These are phyloP conservation scores for Phaeosphaeria sp. DNA, from an alignment of 2,329 filamentous ascomycete genomes.

Conservation along the genomic window DNA sequence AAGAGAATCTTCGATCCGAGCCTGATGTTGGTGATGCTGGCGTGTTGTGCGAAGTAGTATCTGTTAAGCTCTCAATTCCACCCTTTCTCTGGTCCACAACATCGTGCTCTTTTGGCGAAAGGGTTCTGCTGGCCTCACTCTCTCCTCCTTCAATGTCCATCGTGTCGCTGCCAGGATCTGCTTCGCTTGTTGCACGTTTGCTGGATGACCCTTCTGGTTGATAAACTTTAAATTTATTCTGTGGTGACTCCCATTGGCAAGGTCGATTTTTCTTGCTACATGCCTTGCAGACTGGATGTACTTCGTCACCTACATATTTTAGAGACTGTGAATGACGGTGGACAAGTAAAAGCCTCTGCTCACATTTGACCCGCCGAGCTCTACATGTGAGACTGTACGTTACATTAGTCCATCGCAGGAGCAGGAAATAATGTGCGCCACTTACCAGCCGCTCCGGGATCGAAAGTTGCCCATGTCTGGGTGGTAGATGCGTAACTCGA, in stretches of 20 bases:
- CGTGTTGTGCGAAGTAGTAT: not conserved
- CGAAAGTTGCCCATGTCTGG: conserved; percentile 37
- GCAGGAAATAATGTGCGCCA: conserved; percentile 1
- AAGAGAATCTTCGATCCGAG: not conserved
- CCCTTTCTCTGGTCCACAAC: conserved; percentile 10
- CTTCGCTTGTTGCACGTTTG: conserved; percentile 11
- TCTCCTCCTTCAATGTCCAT: conserved; percentile 21
- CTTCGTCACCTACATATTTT: conserved; percentile 34
- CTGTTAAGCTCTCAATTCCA: conserved; percentile 14
- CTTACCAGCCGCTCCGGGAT: conserved; percentile 41
- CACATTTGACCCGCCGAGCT: conserved; percentile 41
- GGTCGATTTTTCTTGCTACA: conserved; percentile 40
- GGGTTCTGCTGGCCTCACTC: conserved; percentile 17
- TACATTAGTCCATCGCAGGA: conserved; percentile 5
- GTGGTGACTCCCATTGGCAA: conserved; percentile 38
- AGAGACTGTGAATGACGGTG: conserved; percentile 5
- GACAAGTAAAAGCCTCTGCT: conserved; percentile 3
- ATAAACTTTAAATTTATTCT: conserved; percentile 36
- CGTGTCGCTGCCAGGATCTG: conserved; percentile 3
- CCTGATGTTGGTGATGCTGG: not conserved
- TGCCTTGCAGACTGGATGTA: conserved; percentile 35
- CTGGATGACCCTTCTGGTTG: conserved; percentile 18
- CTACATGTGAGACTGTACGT: conserved; percentile 35
- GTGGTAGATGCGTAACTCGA: conserved; percentile 8
- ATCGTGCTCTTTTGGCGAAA: conserved; percentile 19